Base-by-base conservation (phyloP, 345 rosid species). In the Syzygium jambos region DNA sequence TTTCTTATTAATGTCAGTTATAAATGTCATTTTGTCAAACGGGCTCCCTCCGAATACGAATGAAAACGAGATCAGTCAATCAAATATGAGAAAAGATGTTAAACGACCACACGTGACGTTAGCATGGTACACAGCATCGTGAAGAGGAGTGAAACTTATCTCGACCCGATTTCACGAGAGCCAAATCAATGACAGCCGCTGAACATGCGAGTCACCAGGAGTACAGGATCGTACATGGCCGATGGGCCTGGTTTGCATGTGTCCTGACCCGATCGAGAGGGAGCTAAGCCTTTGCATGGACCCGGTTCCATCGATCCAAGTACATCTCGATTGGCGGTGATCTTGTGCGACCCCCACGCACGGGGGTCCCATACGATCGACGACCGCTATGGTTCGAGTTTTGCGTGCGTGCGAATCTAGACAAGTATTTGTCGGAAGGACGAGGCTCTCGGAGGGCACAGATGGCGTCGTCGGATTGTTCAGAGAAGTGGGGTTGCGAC, bases 281-380 rank as follows among this genome's bases (percentile, higher is more conserved):
- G 2, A 9, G 8, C 3, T 12, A 61, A 52, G 29, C n/a, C 4
- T n/a, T n/a, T n/a, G 7, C 4, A 13, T 2, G 9, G 30, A 14
- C 34, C n/a, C 38, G 7, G n/a, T n/a, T 30, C 0, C 38, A 61
- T 0, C 0, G 0, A 61, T 61, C 9, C 10, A 61, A 61, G 14
- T 6, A n/a, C 34, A 27, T 57, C 2, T 6, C 0, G 2, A 59
- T 27, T 11, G 65, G 12, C 11, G 52, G 12, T 11, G 52, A 51
- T 11, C 52, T 3, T 51, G 11, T 11, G 52, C 3, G 54, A 15
- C 17, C 19, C 6, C 5, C 46, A 43, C 46, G 1, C 46, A 41
- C 43, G 43, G 46, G 7, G 46, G 7, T 1, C 6, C 46, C 46
- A 6, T 43, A 43, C 46, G 46, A 6, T 43, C 46, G 46, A 43